Evolutionary conservation across 1,284 basidiomycete genomes (phyloP), one percentile per base, ranked within the genome.

Genomic region (Ganoderma resinaceum): DNA sequence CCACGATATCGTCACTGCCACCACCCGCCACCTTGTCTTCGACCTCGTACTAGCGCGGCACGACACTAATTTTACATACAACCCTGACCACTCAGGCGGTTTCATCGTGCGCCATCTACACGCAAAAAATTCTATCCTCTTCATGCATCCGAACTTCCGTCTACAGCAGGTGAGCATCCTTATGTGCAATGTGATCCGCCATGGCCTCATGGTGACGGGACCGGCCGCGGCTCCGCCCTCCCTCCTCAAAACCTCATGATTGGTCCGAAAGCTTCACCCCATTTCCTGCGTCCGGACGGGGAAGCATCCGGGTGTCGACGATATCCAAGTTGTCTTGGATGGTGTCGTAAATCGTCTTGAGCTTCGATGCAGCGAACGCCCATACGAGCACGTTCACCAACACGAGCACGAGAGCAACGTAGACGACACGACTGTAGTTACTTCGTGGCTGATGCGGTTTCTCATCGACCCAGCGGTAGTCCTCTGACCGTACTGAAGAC

Each of bases 341-440:
- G 61, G 29, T 46, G 18, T 46, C 40, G 42, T 46, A 62, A 26
- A 62, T 62, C 9, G 40, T n/a, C 42, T n/a, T 33, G 40, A 62
- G 20, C 42, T 43, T 43, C 42, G 18, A 26, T 42, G 26, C 38
- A 7, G 61, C 61, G 61, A 62, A 33, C 26, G 42, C 61, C 61
- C 61, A 62, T 2, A 43, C 61, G 42, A 62, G 61, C 6, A 62
- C 42, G 31, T 62, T 62, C 61, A 62, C 61, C 26, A 62, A 8
- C 26, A 62, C 42, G 11, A 62, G 29, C 18, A 12, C 61, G 31
- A 43, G 20, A 8, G 42, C 42, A 18, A 33, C 29, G 31, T n/a
- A 46, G 12, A 62, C 29, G 7, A 49, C 20, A 29, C 20, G 16
- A n/a, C 20, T 6, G 20, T 33, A 31, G 55, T n/a, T 58, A n/a